Conservation (phyloP, 208 protist genomes). For the Trypanosomatidae sp. region DNA sequence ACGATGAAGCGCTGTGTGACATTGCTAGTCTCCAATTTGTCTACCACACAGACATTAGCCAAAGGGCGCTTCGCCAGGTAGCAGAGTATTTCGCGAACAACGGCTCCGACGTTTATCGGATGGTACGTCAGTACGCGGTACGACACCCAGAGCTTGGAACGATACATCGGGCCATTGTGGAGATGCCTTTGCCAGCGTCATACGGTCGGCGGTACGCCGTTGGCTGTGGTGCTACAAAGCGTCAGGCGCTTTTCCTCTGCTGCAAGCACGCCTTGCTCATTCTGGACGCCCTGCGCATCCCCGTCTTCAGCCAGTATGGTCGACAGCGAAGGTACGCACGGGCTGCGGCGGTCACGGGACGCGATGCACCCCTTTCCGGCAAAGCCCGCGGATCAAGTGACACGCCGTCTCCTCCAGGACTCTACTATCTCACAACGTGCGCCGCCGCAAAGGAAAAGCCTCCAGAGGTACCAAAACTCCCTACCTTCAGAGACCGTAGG, state of each 20-base stretch:
- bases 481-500: neutral
- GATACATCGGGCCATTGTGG: slow-evolving; percentile 75
- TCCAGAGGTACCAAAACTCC: slow-evolving; percentile 20
- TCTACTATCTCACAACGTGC: slow-evolving; percentile 35
- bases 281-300: slow-evolving; percentile 61
- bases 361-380: slow-evolving; percentile 23
- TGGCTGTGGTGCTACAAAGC: slow-evolving; percentile 60
- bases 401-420: slow-evolving; percentile 60
- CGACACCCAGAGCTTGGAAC: slow-evolving; percentile 32
- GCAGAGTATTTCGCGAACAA: slow-evolving; percentile 36
- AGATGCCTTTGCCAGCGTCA: slow-evolving; percentile 55
- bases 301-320: slow-evolving; percentile 40
- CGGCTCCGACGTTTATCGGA: slow-evolving; percentile 56
- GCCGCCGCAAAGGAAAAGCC: slow-evolving; percentile 14
- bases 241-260: slow-evolving; percentile 51
- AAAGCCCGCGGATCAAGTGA: slow-evolving; percentile 20
- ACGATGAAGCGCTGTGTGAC: slow-evolving; percentile 81
- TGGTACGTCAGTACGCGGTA: slow-evolving; percentile 71
- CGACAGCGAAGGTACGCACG: slow-evolving; percentile 45
- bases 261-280: slow-evolving; percentile 57
- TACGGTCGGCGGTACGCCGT: slow-evolving; percentile 69
- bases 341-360: slow-evolving; percentile 29
- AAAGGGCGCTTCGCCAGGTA: neutral
- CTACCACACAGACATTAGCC: slow-evolving; percentile 52
- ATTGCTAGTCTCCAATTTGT: slow-evolving; percentile 45